A percentile compares a stretch with the other conserved stretches of the same genome.
Evolutionary conservation across 371 early-diverging fungal genomes (phyloP).

Genomic region (Blakeslea trispora): DNA sequence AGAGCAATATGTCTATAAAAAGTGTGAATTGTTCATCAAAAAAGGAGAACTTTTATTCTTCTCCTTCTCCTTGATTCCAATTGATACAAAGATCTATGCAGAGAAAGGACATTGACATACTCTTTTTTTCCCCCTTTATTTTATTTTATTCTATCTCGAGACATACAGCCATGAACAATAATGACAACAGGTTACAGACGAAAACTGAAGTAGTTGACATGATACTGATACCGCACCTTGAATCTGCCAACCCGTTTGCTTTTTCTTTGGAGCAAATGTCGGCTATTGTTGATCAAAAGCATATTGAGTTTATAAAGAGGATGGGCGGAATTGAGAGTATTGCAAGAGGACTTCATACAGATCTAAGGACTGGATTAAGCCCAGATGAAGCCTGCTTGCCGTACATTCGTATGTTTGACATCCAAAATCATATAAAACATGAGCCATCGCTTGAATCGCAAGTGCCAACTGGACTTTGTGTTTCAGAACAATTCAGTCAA

Average conservation of each 20-base stretch:
- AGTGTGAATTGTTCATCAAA: too few relatives aligned
- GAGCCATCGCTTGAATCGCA: conserved; percentile 3
- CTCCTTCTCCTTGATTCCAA: too few relatives aligned
- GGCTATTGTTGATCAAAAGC: conserved; percentile 52
- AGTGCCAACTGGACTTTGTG: not conserved
- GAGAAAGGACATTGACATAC: too few relatives aligned
- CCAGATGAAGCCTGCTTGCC: conserved; percentile 16
- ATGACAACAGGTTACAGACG: not conserved
- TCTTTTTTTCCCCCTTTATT: too few relatives aligned
- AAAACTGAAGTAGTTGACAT: conserved; percentile 12
- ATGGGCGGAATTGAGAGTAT: conserved; percentile 55
- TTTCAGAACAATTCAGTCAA: conserved; percentile 29
- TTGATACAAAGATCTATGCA: too few relatives aligned
- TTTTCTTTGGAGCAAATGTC: conserved; percentile 42
- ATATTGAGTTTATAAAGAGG: conserved; percentile 39
- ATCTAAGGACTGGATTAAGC: conserved; percentile 43
- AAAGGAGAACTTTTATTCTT: too few relatives aligned
- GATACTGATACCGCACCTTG: conserved; percentile 26
- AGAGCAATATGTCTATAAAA: too few relatives aligned
- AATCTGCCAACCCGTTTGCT: conserved; percentile 53
- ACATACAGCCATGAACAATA: too few relatives aligned
- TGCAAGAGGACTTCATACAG: conserved; percentile 56
- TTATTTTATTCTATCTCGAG: too few relatives aligned
- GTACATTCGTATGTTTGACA: conserved; percentile 21
- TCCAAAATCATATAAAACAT: not conserved